Conservation (phyloP, 2,329 filamentous ascomycete genomes). For the Fusarium euwallaceae region DNA sequence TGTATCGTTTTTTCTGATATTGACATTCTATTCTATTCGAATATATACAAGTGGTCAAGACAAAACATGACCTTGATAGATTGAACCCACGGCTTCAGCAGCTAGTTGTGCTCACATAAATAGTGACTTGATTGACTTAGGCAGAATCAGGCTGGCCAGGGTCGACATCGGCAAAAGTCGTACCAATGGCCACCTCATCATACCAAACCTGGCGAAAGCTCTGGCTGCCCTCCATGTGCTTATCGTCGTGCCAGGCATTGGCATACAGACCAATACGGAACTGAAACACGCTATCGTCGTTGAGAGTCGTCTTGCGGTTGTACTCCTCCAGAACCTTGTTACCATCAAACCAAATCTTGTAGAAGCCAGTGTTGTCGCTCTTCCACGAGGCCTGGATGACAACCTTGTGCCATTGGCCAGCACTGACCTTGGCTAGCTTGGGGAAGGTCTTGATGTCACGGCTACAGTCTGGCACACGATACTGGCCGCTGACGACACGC, state of each 20-base stretch:
- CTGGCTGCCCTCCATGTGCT: slow-evolving; percentile 56
- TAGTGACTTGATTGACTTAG: background rate
- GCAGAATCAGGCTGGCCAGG: slow-evolving; percentile 12
- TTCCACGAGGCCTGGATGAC: slow-evolving; percentile 61
- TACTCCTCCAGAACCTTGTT: slow-evolving; percentile 56
- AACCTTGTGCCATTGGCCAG: slow-evolving; percentile 62
- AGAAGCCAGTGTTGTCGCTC: slow-evolving; percentile 58
- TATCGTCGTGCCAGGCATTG: slow-evolving; percentile 63
- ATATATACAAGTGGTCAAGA: background rate
- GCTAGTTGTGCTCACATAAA: background rate
- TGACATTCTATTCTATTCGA: background rate
- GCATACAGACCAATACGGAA: slow-evolving; percentile 64
- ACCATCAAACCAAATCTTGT: slow-evolving; percentile 63
- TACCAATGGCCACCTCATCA: slow-evolving; percentile 62
- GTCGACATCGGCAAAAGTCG: slow-evolving; percentile 48
- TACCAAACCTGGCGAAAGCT: slow-evolving; percentile 62
- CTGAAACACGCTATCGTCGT: slow-evolving; percentile 58
- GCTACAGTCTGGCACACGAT: slow-evolving; percentile 44
- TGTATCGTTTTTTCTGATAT: background rate
- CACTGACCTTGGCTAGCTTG: slow-evolving; percentile 54
- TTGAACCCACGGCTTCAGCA: background rate
- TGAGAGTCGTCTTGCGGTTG: slow-evolving; percentile 59
- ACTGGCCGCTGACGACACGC: slow-evolving; percentile 51
- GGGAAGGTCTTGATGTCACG: slow-evolving; percentile 36
- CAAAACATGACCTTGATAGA: background rate